phyloP scores from a whole-genome alignment of 2,329 filamentous ascomycete genomes.

The Aspergillus terreus region DNA sequence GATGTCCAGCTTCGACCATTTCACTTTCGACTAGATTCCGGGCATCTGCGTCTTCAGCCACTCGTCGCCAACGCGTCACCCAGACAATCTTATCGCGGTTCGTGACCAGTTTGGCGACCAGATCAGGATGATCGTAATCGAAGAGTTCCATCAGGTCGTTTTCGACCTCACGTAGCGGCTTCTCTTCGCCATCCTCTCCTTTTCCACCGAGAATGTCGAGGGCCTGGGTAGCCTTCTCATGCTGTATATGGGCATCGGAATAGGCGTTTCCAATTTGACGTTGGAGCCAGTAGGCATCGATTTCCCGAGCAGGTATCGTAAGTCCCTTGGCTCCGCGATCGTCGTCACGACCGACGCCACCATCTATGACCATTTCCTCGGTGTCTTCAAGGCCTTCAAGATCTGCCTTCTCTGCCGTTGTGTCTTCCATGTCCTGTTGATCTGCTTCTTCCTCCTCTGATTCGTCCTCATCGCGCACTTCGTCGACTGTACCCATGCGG shows the following conservation, averaged over 20 bases:
- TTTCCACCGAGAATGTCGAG: slow-evolving; percentile 77
- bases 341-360: slow-evolving; percentile 47
- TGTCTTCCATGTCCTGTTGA: slow-evolving; percentile 50
- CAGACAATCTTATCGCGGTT: slow-evolving; percentile 95
- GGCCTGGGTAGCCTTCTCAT: slow-evolving; percentile 84
- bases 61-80: slow-evolving; percentile 82
- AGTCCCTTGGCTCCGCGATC: slow-evolving; percentile 46
- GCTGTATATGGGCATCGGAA: slow-evolving; percentile 85
- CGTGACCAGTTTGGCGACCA: slow-evolving; percentile 84
- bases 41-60: slow-evolving; percentile 71
- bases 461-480: slow-evolving; percentile 76
- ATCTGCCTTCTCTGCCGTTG: slow-evolving; percentile 29
- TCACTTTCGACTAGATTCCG: slow-evolving; percentile 78
- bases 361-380: slow-evolving; percentile 82
- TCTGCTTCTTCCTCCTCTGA: slow-evolving; percentile 75
- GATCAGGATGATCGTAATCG: slow-evolving; percentile 91
- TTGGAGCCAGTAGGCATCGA: slow-evolving; percentile 97
- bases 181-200: slow-evolving; percentile 71
- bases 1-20: slow-evolving; percentile 84
- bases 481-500: slow-evolving; percentile 70
- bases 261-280: slow-evolving; percentile 86
- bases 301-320: slow-evolving; percentile 76
- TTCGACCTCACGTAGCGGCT: slow-evolving; percentile 85
- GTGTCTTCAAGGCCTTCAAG: slow-evolving; percentile 52
- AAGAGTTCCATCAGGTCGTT: slow-evolving; percentile 99